These are phyloP conservation scores for Mortierella sp. DNA, from an alignment of 371 early-diverging fungal genomes.

Conservation along the genomic window DNA sequence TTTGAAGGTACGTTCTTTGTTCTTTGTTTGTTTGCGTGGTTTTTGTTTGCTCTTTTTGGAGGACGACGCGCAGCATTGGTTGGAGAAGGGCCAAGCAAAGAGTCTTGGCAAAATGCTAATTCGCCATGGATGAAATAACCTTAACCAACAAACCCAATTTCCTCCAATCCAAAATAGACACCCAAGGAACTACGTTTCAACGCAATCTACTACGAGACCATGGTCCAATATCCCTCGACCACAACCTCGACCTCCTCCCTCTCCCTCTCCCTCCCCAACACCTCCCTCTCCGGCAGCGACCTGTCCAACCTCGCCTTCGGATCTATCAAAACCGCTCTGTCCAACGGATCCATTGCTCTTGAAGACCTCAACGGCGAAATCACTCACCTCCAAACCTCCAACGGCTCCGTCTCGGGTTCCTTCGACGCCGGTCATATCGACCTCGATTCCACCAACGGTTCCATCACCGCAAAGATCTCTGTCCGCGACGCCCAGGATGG, in stretches of 20 bases:
- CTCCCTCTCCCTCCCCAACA: slow-evolving; percentile 23
- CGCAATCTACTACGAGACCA: slow-evolving; percentile 44
- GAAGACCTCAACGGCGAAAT: slow-evolving; percentile 16
- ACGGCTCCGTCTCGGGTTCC: slow-evolving; percentile 23
- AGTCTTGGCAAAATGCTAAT: neutral
- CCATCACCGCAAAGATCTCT: slow-evolving; percentile 24
- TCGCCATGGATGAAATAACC: neutral
- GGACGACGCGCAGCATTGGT: neutral
- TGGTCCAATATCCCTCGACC: slow-evolving; percentile 29
- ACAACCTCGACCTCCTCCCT: slow-evolving; percentile 11
- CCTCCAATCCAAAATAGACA: neutral
- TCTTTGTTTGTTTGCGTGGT: neutral
- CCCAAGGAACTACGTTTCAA: slow-evolving; percentile 8
- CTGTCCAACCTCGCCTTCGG: slow-evolving; percentile 30
- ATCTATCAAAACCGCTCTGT: slow-evolving; percentile 20
- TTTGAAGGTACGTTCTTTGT: slow-evolving; percentile 30
- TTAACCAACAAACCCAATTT: neutral
- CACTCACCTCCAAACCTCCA: slow-evolving; percentile 24
- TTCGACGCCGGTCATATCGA: slow-evolving; percentile 32
- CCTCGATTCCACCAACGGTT: slow-evolving; percentile 21
- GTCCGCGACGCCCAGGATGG: slow-evolving; percentile 30
- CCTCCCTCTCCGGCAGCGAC: slow-evolving; percentile 12
- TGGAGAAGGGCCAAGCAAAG: neutral
- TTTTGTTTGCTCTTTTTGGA: neutral
- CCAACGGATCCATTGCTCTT: slow-evolving; percentile 32